Base-by-base conservation (phyloP, 345 rosid species). In the Streptanthus diversifolius region DNA sequence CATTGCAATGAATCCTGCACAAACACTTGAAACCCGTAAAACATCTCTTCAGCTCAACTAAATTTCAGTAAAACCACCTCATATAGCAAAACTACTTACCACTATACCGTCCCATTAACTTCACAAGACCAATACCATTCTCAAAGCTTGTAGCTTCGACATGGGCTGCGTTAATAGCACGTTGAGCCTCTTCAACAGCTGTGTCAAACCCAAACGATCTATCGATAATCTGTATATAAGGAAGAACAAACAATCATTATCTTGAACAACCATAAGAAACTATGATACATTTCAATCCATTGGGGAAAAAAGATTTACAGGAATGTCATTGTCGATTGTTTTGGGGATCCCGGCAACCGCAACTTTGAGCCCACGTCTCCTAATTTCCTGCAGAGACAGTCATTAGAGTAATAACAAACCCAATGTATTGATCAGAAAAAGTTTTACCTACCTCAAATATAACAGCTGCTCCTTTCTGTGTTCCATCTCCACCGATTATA, bases 111-210 rank as follows among this genome's bases (percentile, higher is more conserved):
- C 96, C 96, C 90, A 90, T 86, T 79, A 90, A 70, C 84, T 90
- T 87, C 73, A 87, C 96, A 60, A 90, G 69, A 43, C 96, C 91
- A 53, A 90, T 86, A 47, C 96, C 87, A 18, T 90, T 87, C 78
- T 86, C 92, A 75, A 74, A 45, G 69, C 92, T 90, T 77, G 82
- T 86, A 22, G 92, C 84, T 76, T 89, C 96, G 0, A 89, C 96
- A 77, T 89, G 92, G 1, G 96, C 92, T 22, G 96, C 92, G n/a
- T 87, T 87, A 25, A 89, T 89, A 35, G 96, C 90, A 61, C 92
- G 90, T 74, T 89, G 89, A 73, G 96, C 96, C 81, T 89, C 96
- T 81, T 89, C 92, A 44, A 87, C 90, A 63, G 96, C 92, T 72
- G 90, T 85, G 78, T 89, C 96, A 70, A 89, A 89, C 40, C 92